Percentiles rank a stretch among this genome's conserved stretches.
Evolutionary conservation across 2,329 filamentous ascomycete genomes (phyloP).

Genomic region (Elsinoe perseae): DNA sequence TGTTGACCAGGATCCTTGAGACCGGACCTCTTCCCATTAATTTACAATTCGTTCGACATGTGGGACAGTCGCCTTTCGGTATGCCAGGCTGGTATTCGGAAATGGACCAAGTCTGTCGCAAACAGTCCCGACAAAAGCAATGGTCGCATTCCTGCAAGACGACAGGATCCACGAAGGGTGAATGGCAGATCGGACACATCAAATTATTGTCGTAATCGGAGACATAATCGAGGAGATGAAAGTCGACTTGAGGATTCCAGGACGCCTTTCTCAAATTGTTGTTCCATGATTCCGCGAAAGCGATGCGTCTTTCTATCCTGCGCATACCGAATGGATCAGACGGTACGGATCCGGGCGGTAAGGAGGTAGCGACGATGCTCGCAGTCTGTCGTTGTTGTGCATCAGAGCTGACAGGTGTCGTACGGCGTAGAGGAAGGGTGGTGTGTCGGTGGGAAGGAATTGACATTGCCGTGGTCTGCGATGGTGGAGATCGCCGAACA

Average conservation of each 20-base stretch:
- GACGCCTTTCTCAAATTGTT: not conserved
- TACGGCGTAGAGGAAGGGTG: not conserved
- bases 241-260: constrained; percentile 38
- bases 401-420: not conserved
- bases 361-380: not conserved
- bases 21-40: constrained; percentile 31
- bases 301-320: constrained; percentile 2
- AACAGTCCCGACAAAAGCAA: constrained; percentile 54
- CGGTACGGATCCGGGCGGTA: not conserved
- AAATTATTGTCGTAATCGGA: constrained; percentile 51
- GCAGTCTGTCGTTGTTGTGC: not conserved
- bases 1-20: constrained; percentile 51
- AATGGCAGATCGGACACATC: constrained; percentile 57
- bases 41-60: constrained; percentile 44
- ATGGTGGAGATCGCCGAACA: not conserved
- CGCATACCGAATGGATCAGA: constrained; percentile 10
- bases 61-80: constrained; percentile 43
- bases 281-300: not conserved
- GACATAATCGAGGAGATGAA: constrained; percentile 52
- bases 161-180: constrained; percentile 53
- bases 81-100: constrained; percentile 29
- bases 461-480: not conserved
- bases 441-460: not conserved
- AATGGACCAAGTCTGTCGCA: constrained; percentile 42
- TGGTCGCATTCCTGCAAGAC: constrained; percentile 53